These are phyloP conservation scores for Hebeloma cylindrosporum DNA, from an alignment of 768 basidiomycete species.

Conservation along the genomic window DNA sequence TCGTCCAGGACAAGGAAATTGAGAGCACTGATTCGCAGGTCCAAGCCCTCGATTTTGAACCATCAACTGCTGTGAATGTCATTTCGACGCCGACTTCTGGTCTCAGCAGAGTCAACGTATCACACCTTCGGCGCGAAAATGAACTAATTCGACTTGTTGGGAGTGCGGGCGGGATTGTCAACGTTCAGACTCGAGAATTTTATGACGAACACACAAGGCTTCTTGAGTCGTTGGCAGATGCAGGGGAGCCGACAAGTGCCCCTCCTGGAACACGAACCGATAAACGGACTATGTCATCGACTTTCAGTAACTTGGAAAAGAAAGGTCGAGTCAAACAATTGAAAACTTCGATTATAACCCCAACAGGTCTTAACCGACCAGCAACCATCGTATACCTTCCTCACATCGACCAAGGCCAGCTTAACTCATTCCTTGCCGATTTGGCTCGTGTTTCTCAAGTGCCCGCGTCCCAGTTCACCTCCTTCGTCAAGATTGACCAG, in stretches of 20 bases:
- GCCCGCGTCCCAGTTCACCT: constrained; percentile 31
- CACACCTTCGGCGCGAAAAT: constrained; percentile 77
- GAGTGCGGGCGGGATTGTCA: constrained; percentile 64
- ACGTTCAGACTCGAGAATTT: constrained; percentile 67
- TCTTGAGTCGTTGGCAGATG: constrained; percentile 53
- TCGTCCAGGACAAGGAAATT: too few species aligned
- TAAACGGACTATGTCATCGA: constrained; percentile 65
- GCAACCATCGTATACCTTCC: constrained; percentile 69
- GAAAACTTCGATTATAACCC: constrained; percentile 59
- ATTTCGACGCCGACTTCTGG: neutral
- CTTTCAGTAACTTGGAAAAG: constrained; percentile 60
- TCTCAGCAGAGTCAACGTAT: constrained; percentile 57
- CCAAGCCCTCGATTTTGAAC: too few species aligned
- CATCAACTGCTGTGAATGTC: neutral
- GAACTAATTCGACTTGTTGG: constrained; percentile 72
- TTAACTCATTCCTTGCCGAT: constrained; percentile 60
- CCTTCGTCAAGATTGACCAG: constrained; percentile 53
- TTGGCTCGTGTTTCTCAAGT: constrained; percentile 43
- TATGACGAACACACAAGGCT: constrained; percentile 64
- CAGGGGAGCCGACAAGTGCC: constrained; percentile 70
- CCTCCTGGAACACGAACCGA: constrained; percentile 69
- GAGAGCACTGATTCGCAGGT: too few species aligned
- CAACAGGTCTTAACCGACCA: constrained; percentile 58
- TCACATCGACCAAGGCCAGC: constrained; percentile 46
- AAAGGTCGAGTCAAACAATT: constrained; percentile 70